Evolutionary conservation across 305 asterid species (phyloP), one percentile per base, ranked within the genome.

Genomic region (Fraxinus paxiana): DNA sequence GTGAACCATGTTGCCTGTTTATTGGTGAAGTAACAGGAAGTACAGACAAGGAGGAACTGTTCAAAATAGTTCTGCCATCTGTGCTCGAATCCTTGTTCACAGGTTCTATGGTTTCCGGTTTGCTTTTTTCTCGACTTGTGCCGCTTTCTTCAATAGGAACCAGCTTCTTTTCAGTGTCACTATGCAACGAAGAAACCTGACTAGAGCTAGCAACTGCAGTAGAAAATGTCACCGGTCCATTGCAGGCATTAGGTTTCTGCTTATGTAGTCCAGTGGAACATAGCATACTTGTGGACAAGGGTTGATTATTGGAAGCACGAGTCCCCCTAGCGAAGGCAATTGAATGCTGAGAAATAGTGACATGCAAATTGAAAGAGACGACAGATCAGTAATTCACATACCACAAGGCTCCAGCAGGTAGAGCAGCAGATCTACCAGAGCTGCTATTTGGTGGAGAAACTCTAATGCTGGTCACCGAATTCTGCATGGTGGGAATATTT

Each of bases 331-430:
- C 69, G 78, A 83, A 83, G 83, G 84, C 38, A 82, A 83, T 12
- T 18, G 43, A 31, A 37, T 35, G 34, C 48, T 82, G 28, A 88
- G 84, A 77, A 80, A 79, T 63, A 6, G 78, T 9, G 59, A 37
- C 41, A 33, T 70, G 63, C 75, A 86, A 80, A 74, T 76, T 43
- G 43, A 24, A 54, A 73, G 24, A 79, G 67, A 30, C 33, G 70
- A 73, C 78, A 61, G 37, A 33, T 77, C 6, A 59, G 79, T 78
- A 43, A 35, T 81, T 74, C 78, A 63, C 84, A 79, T 89, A 94
- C 99, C 98, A 96, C 75, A 93, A 96, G 31, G 98, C 97, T 65
- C 97, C 97, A 81, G 95, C 94, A 31, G 98, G 99, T 74, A 92
- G 97, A 86, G 95, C 93, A 82, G 88, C 88, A 84, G 98, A 94